Percentiles rank a stretch among this genome's conserved stretches.
These are phyloP conservation scores for Porcisia hertigi DNA, from an alignment of 208 protist species.

Conservation along the genomic window DNA sequence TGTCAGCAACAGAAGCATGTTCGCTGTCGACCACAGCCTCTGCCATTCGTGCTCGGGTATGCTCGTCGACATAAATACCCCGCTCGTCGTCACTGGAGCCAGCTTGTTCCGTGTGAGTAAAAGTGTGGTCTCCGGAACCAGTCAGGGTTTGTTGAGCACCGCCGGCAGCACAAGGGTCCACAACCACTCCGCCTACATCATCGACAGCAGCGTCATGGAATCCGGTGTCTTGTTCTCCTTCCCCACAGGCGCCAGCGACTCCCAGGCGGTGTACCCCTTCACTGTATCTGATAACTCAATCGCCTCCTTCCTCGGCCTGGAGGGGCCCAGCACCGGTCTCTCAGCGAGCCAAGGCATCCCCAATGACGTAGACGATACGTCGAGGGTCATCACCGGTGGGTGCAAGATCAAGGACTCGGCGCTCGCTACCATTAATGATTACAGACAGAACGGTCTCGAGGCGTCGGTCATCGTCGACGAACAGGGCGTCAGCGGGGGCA, in stretches of 20 bases:
- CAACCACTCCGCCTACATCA: conserved; percentile 14
- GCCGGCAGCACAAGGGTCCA: conserved; percentile 5
- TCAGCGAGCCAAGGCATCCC: not conserved
- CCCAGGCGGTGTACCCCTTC: conserved; percentile 2
- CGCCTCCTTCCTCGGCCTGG: conserved; percentile 11
- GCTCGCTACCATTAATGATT: not conserved
- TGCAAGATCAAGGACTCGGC: not conserved
- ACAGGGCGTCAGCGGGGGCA: not conserved
- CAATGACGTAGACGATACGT: not conserved
- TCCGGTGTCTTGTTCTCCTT: conserved; percentile 14
- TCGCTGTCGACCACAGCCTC: conserved; percentile 15
- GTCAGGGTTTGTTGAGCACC: conserved; percentile 6
- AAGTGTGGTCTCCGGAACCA: not conserved
- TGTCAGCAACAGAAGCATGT: conserved; percentile 7
- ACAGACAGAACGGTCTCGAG: not conserved
- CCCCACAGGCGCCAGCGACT: not conserved
- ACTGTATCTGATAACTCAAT: conserved; percentile 1
- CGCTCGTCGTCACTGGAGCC: conserved; percentile 10
- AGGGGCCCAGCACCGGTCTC: not conserved
- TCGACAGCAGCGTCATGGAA: conserved; percentile 2
- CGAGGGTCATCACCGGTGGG: not conserved
- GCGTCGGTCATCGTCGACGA: conserved; percentile 6
- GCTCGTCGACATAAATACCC: conserved; percentile 3
- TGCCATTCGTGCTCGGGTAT: conserved; percentile 16
- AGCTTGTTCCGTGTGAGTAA: conserved; percentile 23